phyloP scores from a whole-genome alignment of 2,329 filamentous ascomycete species.

The Neurospora sp. region DNA sequence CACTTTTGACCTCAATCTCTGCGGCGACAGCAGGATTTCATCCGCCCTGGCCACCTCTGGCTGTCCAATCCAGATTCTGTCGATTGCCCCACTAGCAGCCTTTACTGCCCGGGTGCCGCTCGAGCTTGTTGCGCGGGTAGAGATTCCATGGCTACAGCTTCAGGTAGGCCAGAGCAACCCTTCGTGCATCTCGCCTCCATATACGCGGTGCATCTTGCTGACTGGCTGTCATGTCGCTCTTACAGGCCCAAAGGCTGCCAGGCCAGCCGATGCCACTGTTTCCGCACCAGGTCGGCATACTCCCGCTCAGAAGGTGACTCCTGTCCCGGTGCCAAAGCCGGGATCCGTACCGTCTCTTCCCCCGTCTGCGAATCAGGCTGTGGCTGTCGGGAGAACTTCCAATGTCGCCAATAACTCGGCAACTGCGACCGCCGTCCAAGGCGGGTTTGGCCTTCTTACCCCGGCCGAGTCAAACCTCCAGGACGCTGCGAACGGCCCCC shows the following conservation, averaged over 20 bases:
- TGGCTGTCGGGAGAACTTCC: slow-evolving; percentile 3
- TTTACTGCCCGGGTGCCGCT: not conserved
- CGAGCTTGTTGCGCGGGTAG: not conserved
- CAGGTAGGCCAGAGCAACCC: slow-evolving; percentile 3
- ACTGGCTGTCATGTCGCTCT: not conserved
- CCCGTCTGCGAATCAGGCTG: not conserved
- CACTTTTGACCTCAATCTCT: not conserved
- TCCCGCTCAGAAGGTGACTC: slow-evolving; percentile 11
- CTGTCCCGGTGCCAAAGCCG: slow-evolving; percentile 12
- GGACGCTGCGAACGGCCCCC: slow-evolving; percentile 16
- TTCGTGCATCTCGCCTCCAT: not conserved
- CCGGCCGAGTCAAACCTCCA: slow-evolving; percentile 13
- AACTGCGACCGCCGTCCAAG: not conserved
- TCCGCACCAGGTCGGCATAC: slow-evolving; percentile 1
- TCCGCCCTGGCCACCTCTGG: not conserved
- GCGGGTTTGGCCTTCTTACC: slow-evolving; percentile 13
- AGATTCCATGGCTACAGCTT: not conserved
- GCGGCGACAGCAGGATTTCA: not conserved
- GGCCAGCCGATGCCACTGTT: slow-evolving; percentile 2
- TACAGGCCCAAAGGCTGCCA: slow-evolving; percentile 5
- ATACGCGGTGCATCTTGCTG: not conserved
- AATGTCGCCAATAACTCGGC: not conserved
- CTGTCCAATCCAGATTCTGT: not conserved
- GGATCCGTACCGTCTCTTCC: slow-evolving; percentile 8
- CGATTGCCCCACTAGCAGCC: not conserved